A percentile compares a stretch with the other conserved stretches of the same genome.
phyloP scores from a whole-genome alignment of 2,329 filamentous ascomycete genomes.

The Dothistroma septosporum region DNA sequence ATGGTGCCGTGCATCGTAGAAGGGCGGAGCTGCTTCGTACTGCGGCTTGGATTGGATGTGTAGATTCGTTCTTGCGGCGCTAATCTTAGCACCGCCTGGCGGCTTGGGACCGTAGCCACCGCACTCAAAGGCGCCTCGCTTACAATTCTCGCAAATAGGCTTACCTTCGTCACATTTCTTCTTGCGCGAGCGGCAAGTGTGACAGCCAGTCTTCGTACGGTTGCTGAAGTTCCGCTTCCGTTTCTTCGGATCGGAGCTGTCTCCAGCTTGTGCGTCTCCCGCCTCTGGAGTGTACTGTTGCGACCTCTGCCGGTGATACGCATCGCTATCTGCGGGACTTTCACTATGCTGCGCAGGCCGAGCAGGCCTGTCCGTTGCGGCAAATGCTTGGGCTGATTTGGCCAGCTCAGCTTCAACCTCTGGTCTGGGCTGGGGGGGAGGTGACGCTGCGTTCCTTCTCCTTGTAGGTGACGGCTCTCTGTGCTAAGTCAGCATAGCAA shows the following conservation, averaged over 20 bases:
- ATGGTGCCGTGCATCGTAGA: conserved; percentile 10
- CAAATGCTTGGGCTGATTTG: conserved; percentile 36
- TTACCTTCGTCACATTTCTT: conserved; percentile 98
- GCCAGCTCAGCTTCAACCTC: conserved; percentile 42
- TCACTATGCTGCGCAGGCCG: conserved; percentile 15
- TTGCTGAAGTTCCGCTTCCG: conserved; percentile 84
- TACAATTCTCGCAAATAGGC: conserved; percentile 88
- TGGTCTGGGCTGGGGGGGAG: conserved; percentile 22
- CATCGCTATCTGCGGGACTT: conserved; percentile 33
- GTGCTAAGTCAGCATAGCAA: background rate
- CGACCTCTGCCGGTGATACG: conserved; percentile 34
- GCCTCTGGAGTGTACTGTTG: conserved; percentile 33
- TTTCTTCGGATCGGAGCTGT: conserved; percentile 50
- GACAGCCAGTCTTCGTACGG: conserved; percentile 89
- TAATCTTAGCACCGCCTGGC: conserved; percentile 15
- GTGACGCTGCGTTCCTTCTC: conserved; percentile 5
- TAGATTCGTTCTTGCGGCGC: conserved; percentile 9
- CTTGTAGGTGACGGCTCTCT: conserved; percentile 19
- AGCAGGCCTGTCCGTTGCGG: conserved; percentile 4
- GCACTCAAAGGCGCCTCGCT: conserved; percentile 83
- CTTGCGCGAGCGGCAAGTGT: conserved; percentile 86
- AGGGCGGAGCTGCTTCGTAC: conserved; percentile 8
- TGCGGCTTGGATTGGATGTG: conserved; percentile 18
- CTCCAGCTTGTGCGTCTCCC: conserved; percentile 13
- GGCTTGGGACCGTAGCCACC: conserved; percentile 68